Conservation (phyloP, 2,329 filamentous ascomycete genomes). For the Didymella segeticola region DNA sequence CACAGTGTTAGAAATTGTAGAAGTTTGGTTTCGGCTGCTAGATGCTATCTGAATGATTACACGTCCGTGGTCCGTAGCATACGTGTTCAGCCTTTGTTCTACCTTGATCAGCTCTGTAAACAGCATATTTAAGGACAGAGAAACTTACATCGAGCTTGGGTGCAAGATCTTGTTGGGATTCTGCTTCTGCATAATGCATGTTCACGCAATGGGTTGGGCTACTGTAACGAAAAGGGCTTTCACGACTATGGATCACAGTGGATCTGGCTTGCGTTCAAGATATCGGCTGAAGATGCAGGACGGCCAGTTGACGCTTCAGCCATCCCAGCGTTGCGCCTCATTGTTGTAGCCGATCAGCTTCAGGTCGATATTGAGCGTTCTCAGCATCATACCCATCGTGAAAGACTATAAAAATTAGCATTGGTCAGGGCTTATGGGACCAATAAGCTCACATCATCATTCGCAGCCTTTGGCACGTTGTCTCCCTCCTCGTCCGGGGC, state of each 20-base stretch:
- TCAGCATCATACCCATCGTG: slow-evolving; percentile 74
- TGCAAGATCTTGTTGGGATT: background rate
- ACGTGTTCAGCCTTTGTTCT: background rate
- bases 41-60: background rate
- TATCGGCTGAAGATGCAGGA: background rate
- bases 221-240: no score
- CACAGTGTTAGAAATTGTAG: background rate
- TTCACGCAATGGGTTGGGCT: no score
- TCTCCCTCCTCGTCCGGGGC: slow-evolving; percentile 52
- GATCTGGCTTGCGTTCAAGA: background rate
- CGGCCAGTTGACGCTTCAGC: slow-evolving; percentile 44
- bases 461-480: slow-evolving; percentile 33
- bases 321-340: slow-evolving; percentile 63
- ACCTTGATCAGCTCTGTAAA: background rate
- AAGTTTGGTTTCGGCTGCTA: background rate
- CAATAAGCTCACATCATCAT: slow-evolving; percentile 48
- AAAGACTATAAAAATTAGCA: slow-evolving; percentile 56
- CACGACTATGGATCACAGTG: no score
- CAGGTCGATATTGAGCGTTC: slow-evolving; percentile 68
- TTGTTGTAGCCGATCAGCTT: slow-evolving; percentile 69
- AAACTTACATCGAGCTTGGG: background rate
- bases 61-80: background rate
- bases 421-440: background rate
- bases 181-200: no score
- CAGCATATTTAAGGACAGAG: background rate